Percentiles rank a stretch among this genome's conserved stretches.
Evolutionary conservation across 2,329 filamentous ascomycete genomes (phyloP).

Genomic region (Dendrostoma leiphaemia): DNA sequence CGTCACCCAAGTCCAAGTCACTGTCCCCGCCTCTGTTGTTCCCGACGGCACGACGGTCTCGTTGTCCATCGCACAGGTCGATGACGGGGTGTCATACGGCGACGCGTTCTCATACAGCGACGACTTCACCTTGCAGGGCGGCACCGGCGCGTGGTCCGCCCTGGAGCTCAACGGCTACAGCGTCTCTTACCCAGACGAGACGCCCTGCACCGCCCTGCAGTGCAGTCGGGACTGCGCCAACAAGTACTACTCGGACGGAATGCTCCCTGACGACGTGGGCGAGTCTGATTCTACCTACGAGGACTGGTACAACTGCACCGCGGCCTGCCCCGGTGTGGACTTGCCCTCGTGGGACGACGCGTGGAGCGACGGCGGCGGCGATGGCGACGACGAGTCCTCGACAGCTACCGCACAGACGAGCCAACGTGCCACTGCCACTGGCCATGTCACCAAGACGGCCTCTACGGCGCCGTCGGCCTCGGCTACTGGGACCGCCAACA

Average conservation of each 20-base stretch:
- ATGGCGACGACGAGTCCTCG: background rate
- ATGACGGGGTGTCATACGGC: conserved; percentile 9
- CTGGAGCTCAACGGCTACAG: conserved; percentile 7
- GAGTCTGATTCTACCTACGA: background rate
- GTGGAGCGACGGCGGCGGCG: conserved; percentile 4
- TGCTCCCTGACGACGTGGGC: background rate
- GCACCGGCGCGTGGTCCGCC: conserved; percentile 16
- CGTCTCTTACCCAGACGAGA: conserved; percentile 2
- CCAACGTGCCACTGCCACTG: background rate
- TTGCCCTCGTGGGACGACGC: background rate
- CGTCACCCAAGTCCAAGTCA: conserved; percentile 25
- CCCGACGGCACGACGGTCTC: conserved; percentile 29
- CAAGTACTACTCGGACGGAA: conserved; percentile 7
- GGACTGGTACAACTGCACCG: background rate
- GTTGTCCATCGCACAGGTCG: conserved; percentile 24
- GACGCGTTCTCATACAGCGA: conserved; percentile 17
- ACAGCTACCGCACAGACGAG: background rate
- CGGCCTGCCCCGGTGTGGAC: background rate
- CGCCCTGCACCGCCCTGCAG: conserved; percentile 17
- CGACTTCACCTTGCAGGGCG: conserved; percentile 15
- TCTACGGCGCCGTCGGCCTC: background rate
- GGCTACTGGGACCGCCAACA: no score
- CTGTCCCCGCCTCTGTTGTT: conserved; percentile 30
- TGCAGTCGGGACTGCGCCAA: conserved; percentile 17
- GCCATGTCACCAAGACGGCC: background rate